phyloP scores from a whole-genome alignment of 495 filamentous ascomycete species.

The Venustampulla echinocandica region DNA sequence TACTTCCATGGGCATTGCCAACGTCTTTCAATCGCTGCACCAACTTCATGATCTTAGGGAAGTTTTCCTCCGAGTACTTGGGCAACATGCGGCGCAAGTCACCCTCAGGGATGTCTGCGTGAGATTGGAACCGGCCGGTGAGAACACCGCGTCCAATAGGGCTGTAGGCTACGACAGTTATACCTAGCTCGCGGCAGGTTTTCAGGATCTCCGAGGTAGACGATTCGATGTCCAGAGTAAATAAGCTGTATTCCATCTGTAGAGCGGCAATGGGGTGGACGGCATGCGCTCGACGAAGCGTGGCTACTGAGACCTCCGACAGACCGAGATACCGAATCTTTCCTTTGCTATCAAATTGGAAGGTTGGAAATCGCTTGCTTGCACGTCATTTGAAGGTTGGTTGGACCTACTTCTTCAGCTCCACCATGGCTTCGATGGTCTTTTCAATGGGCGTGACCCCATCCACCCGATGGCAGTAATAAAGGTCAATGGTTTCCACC shows the following conservation, averaged over 20 bases:
- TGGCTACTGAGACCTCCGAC: slow-evolving; percentile 44
- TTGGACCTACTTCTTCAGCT: slow-evolving; percentile 23
- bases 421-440: slow-evolving; percentile 41
- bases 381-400: neutral
- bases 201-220: slow-evolving; percentile 35
- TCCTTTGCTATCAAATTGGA: slow-evolving; percentile 25
- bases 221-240: slow-evolving; percentile 47
- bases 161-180: slow-evolving; percentile 51
- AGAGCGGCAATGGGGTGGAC: slow-evolving; percentile 49
- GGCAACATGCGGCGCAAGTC: slow-evolving; percentile 38
- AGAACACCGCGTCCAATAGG: slow-evolving; percentile 55
- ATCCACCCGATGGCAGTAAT: slow-evolving; percentile 48
- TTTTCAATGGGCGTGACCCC: slow-evolving; percentile 50
- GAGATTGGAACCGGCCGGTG: slow-evolving; percentile 36
- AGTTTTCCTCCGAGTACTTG: slow-evolving; percentile 42
- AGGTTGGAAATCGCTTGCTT: neutral
- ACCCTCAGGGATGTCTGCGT: slow-evolving; percentile 34
- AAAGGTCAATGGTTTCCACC: slow-evolving; percentile 46
- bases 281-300: slow-evolving; percentile 49
- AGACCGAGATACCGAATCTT: slow-evolving; percentile 55
- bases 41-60: slow-evolving; percentile 40
- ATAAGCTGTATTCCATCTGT: slow-evolving; percentile 56
- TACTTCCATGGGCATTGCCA: slow-evolving; percentile 39
- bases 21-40: slow-evolving; percentile 34
- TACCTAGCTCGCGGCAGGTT: slow-evolving; percentile 52